phyloP scores from a whole-genome alignment of 192 early-diverging fungal species.

The Coemansia sp. region DNA sequence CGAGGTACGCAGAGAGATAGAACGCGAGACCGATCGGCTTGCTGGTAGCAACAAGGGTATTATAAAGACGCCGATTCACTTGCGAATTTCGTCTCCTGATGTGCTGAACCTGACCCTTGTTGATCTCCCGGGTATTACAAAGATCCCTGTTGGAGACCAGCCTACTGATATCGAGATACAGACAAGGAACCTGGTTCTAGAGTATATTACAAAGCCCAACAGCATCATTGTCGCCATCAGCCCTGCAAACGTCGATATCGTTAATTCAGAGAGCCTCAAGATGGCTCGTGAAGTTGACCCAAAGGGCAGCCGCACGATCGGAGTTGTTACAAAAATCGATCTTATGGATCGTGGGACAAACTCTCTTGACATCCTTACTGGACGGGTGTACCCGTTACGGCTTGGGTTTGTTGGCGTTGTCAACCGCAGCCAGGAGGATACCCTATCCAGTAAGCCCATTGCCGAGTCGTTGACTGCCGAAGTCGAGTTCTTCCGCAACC shows the following conservation, averaged over 20 bases:
- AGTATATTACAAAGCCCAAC: constrained; percentile 81
- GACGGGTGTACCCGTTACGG: constrained; percentile 73
- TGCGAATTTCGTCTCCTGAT: constrained; percentile 73
- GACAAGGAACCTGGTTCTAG: constrained; percentile 71
- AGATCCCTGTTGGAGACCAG: constrained; percentile 75
- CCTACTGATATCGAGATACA: constrained; percentile 81
- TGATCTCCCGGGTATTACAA: constrained; percentile 81
- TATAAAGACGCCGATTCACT: constrained; percentile 71
- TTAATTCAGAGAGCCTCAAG: constrained; percentile 84
- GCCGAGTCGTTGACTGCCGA: constrained; percentile 66
- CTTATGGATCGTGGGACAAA: constrained; percentile 84
- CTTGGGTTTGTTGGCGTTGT: constrained; percentile 82
- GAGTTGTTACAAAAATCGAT: constrained; percentile 81
- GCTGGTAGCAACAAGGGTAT: constrained; percentile 82
- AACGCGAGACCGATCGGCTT: constrained; percentile 74
- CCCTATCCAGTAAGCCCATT: constrained; percentile 70
- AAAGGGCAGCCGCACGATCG: constrained; percentile 74
- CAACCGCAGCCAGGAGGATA: constrained; percentile 83
- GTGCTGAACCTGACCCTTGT: constrained; percentile 81
- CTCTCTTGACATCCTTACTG: constrained; percentile 75
- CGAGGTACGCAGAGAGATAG: constrained; percentile 78
- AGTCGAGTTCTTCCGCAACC: constrained; percentile 66
- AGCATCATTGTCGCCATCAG: constrained; percentile 82
- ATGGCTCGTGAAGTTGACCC: constrained; percentile 83
- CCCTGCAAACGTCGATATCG: constrained; percentile 79